These are phyloP conservation scores for Tricholomella constricta DNA, from an alignment of 768 basidiomycete genomes.

Conservation along the genomic window DNA sequence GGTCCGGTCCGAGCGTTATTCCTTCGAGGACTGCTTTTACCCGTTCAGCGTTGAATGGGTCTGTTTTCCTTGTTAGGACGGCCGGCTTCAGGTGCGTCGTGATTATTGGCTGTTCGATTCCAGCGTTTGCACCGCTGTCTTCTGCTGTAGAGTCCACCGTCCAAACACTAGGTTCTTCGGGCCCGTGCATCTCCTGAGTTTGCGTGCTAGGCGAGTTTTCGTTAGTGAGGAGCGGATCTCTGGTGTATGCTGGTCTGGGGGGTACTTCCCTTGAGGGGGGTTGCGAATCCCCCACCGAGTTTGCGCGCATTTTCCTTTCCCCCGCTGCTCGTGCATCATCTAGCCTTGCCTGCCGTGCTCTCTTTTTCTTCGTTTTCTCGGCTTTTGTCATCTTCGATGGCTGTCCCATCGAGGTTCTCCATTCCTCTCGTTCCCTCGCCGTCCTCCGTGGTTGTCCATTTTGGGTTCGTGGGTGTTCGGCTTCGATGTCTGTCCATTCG, in stretches of 20 bases:
- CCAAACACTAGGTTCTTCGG: slow-evolving; percentile 1
- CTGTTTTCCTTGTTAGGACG: slow-evolving; percentile 23
- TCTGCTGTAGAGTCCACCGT: slow-evolving; percentile 4
- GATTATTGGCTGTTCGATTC: background rate
- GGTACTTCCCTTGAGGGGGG: slow-evolving; percentile 9
- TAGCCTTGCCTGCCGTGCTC: too few species aligned
- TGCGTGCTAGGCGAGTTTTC: too few species aligned
- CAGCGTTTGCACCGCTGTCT: background rate
- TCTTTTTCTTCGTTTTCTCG: background rate
- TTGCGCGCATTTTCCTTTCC: background rate
- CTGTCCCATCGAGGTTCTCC: background rate
- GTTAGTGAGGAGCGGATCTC: too few species aligned
- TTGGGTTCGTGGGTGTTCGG: background rate
- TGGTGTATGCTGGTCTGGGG: background rate
- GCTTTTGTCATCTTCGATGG: background rate
- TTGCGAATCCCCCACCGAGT: slow-evolving; percentile 13
- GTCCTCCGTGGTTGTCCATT: background rate
- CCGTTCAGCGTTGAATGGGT: slow-evolving; percentile 27
- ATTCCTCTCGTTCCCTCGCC: background rate
- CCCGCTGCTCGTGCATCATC: too few species aligned
- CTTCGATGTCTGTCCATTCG: background rate
- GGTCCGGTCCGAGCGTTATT: slow-evolving; percentile 31
- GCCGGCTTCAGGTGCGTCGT: background rate
- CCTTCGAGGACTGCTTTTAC: slow-evolving; percentile 21
- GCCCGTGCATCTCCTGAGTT: too few species aligned